Evolutionary conservation across 2,329 filamentous ascomycete species (phyloP), one percentile per base, ranked within the genome.

Genomic region (Lecanoromycetidae sp.): DNA sequence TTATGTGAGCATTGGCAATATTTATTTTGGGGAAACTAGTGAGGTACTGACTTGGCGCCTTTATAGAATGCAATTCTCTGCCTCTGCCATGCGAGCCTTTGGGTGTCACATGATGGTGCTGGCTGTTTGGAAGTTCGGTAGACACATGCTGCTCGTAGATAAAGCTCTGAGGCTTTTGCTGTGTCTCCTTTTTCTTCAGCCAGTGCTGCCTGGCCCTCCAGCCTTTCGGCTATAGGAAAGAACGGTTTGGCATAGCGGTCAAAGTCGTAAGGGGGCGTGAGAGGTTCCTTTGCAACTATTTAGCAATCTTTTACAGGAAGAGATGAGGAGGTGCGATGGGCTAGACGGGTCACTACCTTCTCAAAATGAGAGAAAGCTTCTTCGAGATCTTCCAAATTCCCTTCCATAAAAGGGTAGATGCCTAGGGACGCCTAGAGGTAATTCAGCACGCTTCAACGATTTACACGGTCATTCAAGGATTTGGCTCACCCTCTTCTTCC

Each of bases 301-400:
- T 22, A 15, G 43, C 17, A 3, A 52, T 17, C 55, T 59, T 61
- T n/a, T n/a, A n/a, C n/a, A n/a, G n/a, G 61, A 56, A 65, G 63
- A 49, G 62, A 64, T n/a, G 3, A 63, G 62, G 44, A 65, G 65
- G 9, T 61, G 52, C 2, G 60, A 60, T 32, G 64, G 60, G 26
- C 62, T 46, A 32, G n/a, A 22, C 35, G 30, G 17, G 25, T 13
- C 15, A 15, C 30, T 45, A 53, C 52, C 36, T 54, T 36, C 44
- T 65, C 64, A 13, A 65, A 48, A 1, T 58, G 52, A 41, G 62
- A 55, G 55, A 66, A 65, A 40, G 65, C 57, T 9, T 61, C 61
- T 9, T 60, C 61, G 26, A 65, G 64, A 55, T 66, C 63, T 42
- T 63, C 58, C 50, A 59, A 60, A 40, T 57, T 58, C 36, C 61